These are phyloP conservation scores for Themeda triandra DNA, from an alignment of 176 grass and related monocot genomes.

Conservation along the genomic window DNA sequence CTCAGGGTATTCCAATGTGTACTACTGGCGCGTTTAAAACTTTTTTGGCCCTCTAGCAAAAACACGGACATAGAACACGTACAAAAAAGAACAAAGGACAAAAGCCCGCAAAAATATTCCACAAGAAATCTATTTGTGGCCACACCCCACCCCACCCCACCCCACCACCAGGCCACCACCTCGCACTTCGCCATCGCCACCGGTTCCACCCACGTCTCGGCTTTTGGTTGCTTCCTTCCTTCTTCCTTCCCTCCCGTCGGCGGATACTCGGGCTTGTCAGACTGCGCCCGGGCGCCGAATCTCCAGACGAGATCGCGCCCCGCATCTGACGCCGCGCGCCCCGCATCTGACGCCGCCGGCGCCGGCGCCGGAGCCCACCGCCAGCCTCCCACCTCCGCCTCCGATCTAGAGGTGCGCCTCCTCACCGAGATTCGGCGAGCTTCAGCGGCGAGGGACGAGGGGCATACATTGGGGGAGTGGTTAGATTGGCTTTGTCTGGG, in stretches of 20 bases:
- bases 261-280: not conserved
- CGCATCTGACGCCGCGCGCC: not conserved
- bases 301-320: conserved; percentile 23
- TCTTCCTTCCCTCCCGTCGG: not conserved
- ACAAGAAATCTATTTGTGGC: conserved; percentile 2
- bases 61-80: no score
- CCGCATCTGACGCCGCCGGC: not conserved
- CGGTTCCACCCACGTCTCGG: conserved; percentile 16
- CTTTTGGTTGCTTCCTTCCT: not conserved
- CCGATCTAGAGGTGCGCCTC: conserved; percentile 27
- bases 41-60: no score
- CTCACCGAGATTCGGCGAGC: not conserved
- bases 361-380: not conserved
- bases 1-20: no score
- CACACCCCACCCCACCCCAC: not conserved
- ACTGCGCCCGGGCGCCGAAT: not conserved
- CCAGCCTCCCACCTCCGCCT: not conserved
- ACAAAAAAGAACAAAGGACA: not conserved
- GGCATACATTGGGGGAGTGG: not conserved
- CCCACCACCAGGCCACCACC: not conserved
- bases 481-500: not conserved
- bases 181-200: no score
- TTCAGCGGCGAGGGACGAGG: not conserved
- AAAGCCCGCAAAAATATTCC: not conserved
- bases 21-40: no score